Percentiles rank a stretch among this genome's conserved stretches.
phyloP scores from a whole-genome alignment of 768 basidiomycete genomes.

The Phylloporus scabripes region DNA sequence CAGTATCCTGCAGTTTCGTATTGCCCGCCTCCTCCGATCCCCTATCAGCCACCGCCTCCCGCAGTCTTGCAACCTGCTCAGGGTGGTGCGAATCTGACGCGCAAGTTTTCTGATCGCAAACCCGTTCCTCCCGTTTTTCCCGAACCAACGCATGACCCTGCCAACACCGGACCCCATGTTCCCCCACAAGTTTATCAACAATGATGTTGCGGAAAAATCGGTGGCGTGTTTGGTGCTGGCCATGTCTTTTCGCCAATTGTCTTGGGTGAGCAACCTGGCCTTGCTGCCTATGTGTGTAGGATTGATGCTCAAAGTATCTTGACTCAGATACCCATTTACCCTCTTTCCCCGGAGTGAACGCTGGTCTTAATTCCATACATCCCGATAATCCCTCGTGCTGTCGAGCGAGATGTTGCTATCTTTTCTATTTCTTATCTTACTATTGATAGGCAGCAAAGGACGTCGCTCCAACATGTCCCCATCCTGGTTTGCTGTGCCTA shows the following conservation, averaged over 20 bases:
- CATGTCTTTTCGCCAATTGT: too few relatives aligned
- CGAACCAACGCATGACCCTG: slow-evolving; percentile 19
- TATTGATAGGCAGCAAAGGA: neutral
- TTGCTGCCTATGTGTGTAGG: neutral
- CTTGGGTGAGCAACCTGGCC: slow-evolving; percentile 5
- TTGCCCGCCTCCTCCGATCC: slow-evolving; percentile 1
- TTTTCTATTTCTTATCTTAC: slow-evolving; percentile 1
- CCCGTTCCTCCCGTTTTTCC: slow-evolving; percentile 29
- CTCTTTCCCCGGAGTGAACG: slow-evolving; percentile 3
- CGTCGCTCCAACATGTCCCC: neutral
- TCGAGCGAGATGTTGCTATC: slow-evolving; percentile 13
- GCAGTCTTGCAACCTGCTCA: slow-evolving; percentile 10
- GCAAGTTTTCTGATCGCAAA: slow-evolving; percentile 32
- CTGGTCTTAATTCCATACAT: slow-evolving; percentile 5
- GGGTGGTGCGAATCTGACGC: slow-evolving; percentile 29
- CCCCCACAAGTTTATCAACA: slow-evolving; percentile 19
- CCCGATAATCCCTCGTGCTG: slow-evolving; percentile 11
- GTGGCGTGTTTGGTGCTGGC: slow-evolving; percentile 1
- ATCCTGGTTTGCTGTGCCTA: slow-evolving; percentile 17
- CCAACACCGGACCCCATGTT: slow-evolving; percentile 17
- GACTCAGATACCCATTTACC: slow-evolving; percentile 2
- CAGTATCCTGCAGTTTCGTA: slow-evolving; percentile 13
- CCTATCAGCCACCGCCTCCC: slow-evolving; percentile 13
- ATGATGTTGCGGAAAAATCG: too few relatives aligned
- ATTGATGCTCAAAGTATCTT: neutral